Evolutionary conservation across 495 filamentous ascomycete genomes (phyloP).

Genomic region (Aspergillus ostianus): DNA sequence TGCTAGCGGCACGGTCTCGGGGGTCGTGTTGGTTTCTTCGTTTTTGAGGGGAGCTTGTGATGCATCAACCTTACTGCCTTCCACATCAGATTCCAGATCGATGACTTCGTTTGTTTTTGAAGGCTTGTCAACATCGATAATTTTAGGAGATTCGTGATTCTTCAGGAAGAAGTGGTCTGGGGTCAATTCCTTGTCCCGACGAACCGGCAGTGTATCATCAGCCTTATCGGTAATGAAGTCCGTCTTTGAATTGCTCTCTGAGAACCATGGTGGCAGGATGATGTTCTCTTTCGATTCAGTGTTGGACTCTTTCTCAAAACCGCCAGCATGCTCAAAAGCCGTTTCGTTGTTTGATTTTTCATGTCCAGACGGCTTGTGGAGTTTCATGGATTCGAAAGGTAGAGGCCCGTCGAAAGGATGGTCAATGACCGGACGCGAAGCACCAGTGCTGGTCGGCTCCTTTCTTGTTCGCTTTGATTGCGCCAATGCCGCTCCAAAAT

Average conservation of each 20-base stretch:
- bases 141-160: conserved; percentile 38
- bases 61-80: conserved; percentile 14
- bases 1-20: neutral
- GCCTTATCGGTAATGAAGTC: conserved; percentile 36
- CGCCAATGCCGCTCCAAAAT: conserved; percentile 44
- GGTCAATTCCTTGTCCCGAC: conserved; percentile 23
- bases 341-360: conserved; percentile 33
- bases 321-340: conserved; percentile 59
- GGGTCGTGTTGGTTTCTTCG: neutral
- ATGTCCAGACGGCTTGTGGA: conserved; percentile 56
- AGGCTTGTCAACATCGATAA: conserved; percentile 46
- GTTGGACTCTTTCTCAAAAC: conserved; percentile 58
- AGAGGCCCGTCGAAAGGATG: conserved; percentile 68
- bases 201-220: conserved; percentile 22
- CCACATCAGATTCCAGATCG: conserved; percentile 38
- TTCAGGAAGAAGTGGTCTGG: conserved; percentile 40
- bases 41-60: neutral
- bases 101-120: conserved; percentile 38
- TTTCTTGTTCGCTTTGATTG: conserved; percentile 37
- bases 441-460: conserved; percentile 17
- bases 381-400: conserved; percentile 83
- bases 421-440: conserved; percentile 4
- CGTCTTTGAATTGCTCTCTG: conserved; percentile 27
- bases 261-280: conserved; percentile 87
- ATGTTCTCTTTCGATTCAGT: conserved; percentile 51